A percentile compares a stretch with the other conserved stretches of the same genome.
phyloP scores from a whole-genome alignment of 331 rosid species.

The Telfairia occidentalis region DNA sequence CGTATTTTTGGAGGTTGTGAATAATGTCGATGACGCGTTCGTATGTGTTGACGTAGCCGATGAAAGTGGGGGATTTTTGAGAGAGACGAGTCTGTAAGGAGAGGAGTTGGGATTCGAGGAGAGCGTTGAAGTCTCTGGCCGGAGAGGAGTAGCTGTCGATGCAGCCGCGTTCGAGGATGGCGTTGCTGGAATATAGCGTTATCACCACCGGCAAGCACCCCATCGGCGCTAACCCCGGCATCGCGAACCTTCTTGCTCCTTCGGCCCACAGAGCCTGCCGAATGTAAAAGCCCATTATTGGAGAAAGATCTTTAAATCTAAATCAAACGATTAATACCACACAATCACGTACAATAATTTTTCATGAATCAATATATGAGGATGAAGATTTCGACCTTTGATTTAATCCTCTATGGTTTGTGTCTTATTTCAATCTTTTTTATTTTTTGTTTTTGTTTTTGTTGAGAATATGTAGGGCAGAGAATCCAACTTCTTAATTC shows the following conservation, averaged over 20 bases:
- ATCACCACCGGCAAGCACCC: conserved; percentile 48
- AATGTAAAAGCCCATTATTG: neutral
- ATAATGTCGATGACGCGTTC: conserved; percentile 26
- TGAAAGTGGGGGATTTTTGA: conserved; percentile 4
- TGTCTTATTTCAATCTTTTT: too few relatives aligned
- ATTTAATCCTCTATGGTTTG: too few relatives aligned
- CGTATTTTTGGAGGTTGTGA: conserved; percentile 16
- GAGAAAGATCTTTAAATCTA: too few relatives aligned
- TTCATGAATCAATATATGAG: too few relatives aligned
- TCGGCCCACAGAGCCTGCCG: conserved; percentile 39
- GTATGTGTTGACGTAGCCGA: conserved; percentile 38
- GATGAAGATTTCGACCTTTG: too few relatives aligned
- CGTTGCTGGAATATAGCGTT: conserved; percentile 26
- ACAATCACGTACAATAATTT: too few relatives aligned
- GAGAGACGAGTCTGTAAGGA: conserved; percentile 18
- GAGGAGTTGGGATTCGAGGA: conserved; percentile 37
- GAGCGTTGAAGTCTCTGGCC: conserved; percentile 35
- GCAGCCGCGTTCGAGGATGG: conserved; percentile 27
- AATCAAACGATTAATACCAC: too few relatives aligned
- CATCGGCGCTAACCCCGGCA: conserved; percentile 48
- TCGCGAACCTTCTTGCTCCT: conserved; percentile 40
- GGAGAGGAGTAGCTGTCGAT: conserved; percentile 22
- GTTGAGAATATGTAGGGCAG: too few relatives aligned
- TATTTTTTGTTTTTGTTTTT: too few relatives aligned
- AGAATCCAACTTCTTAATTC: too few relatives aligned